Base-by-base conservation (phyloP, 2,329 filamentous ascomycete genomes). In the Calonectria naviculata region DNA sequence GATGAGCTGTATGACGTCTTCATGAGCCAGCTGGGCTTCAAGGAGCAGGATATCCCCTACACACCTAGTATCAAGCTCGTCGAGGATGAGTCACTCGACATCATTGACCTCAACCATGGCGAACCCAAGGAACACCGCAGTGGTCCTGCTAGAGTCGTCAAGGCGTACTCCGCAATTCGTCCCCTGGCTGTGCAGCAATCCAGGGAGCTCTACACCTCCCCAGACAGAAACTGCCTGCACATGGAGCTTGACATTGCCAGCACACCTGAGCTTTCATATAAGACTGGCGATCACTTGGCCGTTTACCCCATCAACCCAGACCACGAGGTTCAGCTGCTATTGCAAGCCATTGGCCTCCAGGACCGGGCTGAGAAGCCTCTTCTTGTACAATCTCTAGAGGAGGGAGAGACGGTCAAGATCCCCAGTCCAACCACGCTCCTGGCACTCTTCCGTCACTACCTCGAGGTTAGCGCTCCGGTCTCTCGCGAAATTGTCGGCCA, bases 371-470 rank as follows among this genome's bases (percentile, higher is more conserved):
- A 79, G 13, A 76, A 67, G 2, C 75, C 81, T 5, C 70, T 80
- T 13, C 73, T 75, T 0, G 68, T 81, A 7, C 75, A 73, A 12
- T 41, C 76, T 10, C 31, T 79, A 1, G 78, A 79, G 13, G 67
- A 74, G 26, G 70, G 70, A 2, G 63, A 62, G 2, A 13, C 67
- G 12, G 65, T 65, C 66, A 71, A 79, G 71, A 71, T 87, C 0
- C 85, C 85, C 2, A 83, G 81, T 2, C 83, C 83, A 0, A 85
- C 82, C 0, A 84, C 84, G 0, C 73, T 83, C 5, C 73, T 82
- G 1, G 81, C 82, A 0, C 79, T 85, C 4, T 83, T 88, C 72
- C 78, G 81, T 6, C 80, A 87, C 71, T 85, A 88, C 65, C 82
- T 88, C 2, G 87, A 88, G 65, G 85, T 87, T 29, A 75, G 73